Conservation (phyloP, 495 filamentous ascomycete species). For the Penicillium samsonianum region DNA sequence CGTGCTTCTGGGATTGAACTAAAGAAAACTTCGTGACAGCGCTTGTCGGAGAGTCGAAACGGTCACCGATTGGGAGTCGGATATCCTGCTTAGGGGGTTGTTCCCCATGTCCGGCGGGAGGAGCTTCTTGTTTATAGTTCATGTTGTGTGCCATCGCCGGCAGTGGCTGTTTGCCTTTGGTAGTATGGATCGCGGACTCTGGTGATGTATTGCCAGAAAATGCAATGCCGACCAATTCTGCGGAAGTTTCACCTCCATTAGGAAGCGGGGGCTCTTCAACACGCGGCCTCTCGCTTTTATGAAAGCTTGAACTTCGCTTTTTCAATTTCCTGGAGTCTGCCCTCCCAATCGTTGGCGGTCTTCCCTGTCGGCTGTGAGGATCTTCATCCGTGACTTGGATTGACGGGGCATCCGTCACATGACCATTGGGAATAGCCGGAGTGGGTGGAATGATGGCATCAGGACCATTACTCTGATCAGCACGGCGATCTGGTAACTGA, state of each 20-base stretch:
- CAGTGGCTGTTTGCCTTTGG: slow-evolving; percentile 43
- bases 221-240: slow-evolving; percentile 47
- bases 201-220: slow-evolving; percentile 33
- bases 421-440: slow-evolving; percentile 22
- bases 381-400: slow-evolving; percentile 55
- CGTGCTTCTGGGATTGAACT: slow-evolving; percentile 53
- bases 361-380: slow-evolving; percentile 22
- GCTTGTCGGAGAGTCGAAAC: slow-evolving; percentile 47
- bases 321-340: slow-evolving; percentile 50
- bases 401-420: slow-evolving; percentile 38
- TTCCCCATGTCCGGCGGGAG: slow-evolving; percentile 46
- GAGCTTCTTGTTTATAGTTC: slow-evolving; percentile 41
- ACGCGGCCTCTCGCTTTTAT: slow-evolving; percentile 23
- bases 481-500: slow-evolving; percentile 35
- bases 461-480: slow-evolving; percentile 18
- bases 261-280: slow-evolving; percentile 22
- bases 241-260: slow-evolving; percentile 19
- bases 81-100: slow-evolving; percentile 56
- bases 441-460: slow-evolving; percentile 21
- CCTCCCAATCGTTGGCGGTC: slow-evolving; percentile 26
- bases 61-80: slow-evolving; percentile 47
- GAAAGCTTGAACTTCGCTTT: slow-evolving; percentile 43
- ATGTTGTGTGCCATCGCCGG: slow-evolving; percentile 54
- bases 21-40: slow-evolving; percentile 41
- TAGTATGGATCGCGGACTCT: slow-evolving; percentile 22